These are phyloP conservation scores for Scheffersomyces amazonensis DNA, from an alignment of 805 yeast genomes.

Conservation along the genomic window DNA sequence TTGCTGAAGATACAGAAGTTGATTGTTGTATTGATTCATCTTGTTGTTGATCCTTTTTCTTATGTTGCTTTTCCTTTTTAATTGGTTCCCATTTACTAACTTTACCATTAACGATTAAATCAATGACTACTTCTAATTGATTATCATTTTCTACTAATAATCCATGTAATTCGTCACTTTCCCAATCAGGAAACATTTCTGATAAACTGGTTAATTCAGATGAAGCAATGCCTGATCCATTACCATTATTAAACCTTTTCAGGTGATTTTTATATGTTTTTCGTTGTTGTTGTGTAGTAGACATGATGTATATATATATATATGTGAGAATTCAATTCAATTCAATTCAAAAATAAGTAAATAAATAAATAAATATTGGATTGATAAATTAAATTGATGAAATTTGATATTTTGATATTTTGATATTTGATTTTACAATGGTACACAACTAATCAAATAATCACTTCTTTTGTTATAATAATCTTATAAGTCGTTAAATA, in stretches of 20 bases:
- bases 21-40: constrained; percentile 10
- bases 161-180: constrained; percentile 73
- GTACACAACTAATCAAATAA: too few relatives aligned
- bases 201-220: constrained; percentile 52
- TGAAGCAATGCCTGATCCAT: constrained; percentile 1
- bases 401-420: too few relatives aligned
- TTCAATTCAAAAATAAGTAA: too few relatives aligned
- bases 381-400: too few relatives aligned
- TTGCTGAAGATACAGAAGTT: constrained; percentile 7
- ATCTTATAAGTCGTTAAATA: too few relatives aligned
- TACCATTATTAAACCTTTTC: constrained; percentile 35
- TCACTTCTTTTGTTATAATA: too few relatives aligned
- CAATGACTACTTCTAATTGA: constrained; percentile 77
- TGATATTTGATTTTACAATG: too few relatives aligned
- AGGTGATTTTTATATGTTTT: constrained; percentile 45
- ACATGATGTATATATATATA: too few relatives aligned
- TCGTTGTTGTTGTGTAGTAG: constrained; percentile 23
- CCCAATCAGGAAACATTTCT: constrained; percentile 96
- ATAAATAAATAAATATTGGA: too few relatives aligned
- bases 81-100: constrained; percentile 95
- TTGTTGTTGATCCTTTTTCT: constrained; percentile 27
- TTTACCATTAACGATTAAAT: constrained; percentile 85
- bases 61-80: constrained; percentile 59
- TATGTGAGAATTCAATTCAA: too few relatives aligned
- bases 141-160: constrained; percentile 71